Evolutionary conservation across 306 rosid species (phyloP).

Genomic region (Quercus aquifolioides): DNA sequence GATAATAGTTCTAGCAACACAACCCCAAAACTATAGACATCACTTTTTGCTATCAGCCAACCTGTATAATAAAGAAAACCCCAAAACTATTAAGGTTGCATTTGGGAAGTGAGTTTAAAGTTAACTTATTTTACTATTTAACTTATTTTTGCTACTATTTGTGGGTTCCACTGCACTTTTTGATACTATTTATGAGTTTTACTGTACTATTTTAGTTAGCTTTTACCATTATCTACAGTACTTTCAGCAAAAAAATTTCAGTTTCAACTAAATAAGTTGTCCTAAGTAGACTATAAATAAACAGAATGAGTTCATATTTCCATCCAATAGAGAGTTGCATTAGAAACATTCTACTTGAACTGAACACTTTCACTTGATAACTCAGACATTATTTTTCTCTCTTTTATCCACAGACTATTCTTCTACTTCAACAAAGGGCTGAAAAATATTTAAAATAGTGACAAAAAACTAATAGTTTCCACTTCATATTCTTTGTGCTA

Average conservation of each 20-base stretch:
- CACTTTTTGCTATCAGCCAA: constrained; percentile 79
- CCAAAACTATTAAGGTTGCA: too few relatives aligned
- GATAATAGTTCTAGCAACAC: constrained; percentile 78
- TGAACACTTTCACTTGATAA: neutral
- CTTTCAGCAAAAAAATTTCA: neutral
- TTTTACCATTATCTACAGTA: too few relatives aligned
- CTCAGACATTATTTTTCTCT: neutral
- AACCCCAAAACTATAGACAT: constrained; percentile 87
- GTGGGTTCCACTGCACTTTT: too few relatives aligned
- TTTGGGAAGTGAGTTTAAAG: too few relatives aligned
- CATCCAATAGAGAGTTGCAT: neutral
- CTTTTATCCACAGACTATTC: neutral
- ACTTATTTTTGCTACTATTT: too few relatives aligned
- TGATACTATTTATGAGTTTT: accelerated
- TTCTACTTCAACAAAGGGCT: neutral
- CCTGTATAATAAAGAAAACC: constrained; percentile 34
- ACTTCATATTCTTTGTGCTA: neutral
- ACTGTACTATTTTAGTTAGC: accelerated
- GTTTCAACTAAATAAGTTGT: too few relatives aligned
- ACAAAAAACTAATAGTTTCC: neutral
- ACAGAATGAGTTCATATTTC: neutral
- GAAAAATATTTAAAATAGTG: neutral
- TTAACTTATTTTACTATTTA: too few relatives aligned
- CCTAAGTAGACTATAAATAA: neutral
- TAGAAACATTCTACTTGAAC: neutral